These are phyloP conservation scores for Dioszegia hungarica DNA, from an alignment of 768 basidiomycete genomes.

Conservation along the genomic window DNA sequence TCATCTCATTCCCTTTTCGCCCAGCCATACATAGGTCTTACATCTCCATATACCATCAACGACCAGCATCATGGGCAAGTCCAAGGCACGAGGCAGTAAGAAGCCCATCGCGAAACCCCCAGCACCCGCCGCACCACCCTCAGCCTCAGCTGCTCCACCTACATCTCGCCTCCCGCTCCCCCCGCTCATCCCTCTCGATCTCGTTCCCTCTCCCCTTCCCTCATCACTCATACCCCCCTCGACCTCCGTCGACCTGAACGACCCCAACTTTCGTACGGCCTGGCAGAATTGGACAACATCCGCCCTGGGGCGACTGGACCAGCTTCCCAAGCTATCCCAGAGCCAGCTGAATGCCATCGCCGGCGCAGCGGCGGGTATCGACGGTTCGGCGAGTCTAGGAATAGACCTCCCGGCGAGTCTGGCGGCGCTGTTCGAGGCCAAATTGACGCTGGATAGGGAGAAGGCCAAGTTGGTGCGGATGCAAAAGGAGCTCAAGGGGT, in stretches of 20 bases:
- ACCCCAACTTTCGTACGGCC: slow-evolving; percentile 18
- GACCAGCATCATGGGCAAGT: slow-evolving; percentile 24
- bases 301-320: slow-evolving; percentile 26
- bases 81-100: slow-evolving; percentile 35
- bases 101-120: slow-evolving; percentile 30
- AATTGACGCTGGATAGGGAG: slow-evolving; percentile 42
- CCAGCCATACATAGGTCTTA: neutral
- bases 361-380: slow-evolving; percentile 29
- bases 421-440: slow-evolving; percentile 45
- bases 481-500: slow-evolving; percentile 44
- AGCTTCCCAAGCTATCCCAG: slow-evolving; percentile 33
- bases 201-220: neutral
- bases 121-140: neutral
- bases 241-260: slow-evolving; percentile 12
- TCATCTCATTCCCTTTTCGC: neutral
- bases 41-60: neutral
- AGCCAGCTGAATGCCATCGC: slow-evolving; percentile 31
- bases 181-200: neutral
- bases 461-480: slow-evolving; percentile 43
- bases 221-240: slow-evolving; percentile 13
- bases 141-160: slow-evolving; percentile 4
- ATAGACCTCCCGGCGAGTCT: slow-evolving; percentile 42
- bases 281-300: slow-evolving; percentile 31
- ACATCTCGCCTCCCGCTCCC: neutral
- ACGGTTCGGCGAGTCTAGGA: slow-evolving; percentile 12